Base-by-base conservation (phyloP, 2,329 filamentous ascomycete genomes). In the Aspergillus sp. region DNA sequence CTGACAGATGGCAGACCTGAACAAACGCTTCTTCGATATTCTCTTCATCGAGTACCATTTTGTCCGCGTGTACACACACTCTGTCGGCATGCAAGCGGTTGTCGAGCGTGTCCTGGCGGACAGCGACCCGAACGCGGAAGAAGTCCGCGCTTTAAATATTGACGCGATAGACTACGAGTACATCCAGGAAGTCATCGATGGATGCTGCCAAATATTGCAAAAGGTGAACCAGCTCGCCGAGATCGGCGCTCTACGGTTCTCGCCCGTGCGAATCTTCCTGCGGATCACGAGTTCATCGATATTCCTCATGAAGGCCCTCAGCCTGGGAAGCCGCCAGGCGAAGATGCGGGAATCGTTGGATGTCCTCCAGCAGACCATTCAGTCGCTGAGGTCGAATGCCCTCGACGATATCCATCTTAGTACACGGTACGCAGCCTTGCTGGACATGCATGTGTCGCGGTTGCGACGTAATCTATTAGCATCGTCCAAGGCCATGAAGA, bases 171-270 rank as follows among this genome's bases (percentile, higher is more conserved):
- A 83, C 58, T 81, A 80, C 50, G 75, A 77, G 32, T 82, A 81
- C 56, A 81, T 83, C 13, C 76, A 78, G 61, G 79, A 82, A 60
- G 81, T 83, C 1, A 78, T 82, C 3, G 77, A 82, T 17, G 78
- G 77, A 1, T 80, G 77, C 53, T 77, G 78, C 42, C 71, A 80
- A 48, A 80, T 81, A 23, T 65, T 83, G 3, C 68, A 78, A 45
- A 80, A 77, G 45, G 77, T 79, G 2, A 76, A 71, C 0, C 71
- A 77, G 38, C 70, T 83, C 1, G 75, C 75, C 2, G 75, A 81
- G 21, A 71, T 68, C 2, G 70, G 67, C 6, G 64, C 68, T 5
- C 67, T 84, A n/a, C 72, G 76, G 3, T 83, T 79, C 56, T 79
- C 75, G 0, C 81, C 81, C 0, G 77, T 81, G 2, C 71, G 80